Evolutionary conservation across 257 asterid genomes (phyloP), one percentile per base, ranked within the genome.

Genomic region (Salvia rosmarinus): DNA sequence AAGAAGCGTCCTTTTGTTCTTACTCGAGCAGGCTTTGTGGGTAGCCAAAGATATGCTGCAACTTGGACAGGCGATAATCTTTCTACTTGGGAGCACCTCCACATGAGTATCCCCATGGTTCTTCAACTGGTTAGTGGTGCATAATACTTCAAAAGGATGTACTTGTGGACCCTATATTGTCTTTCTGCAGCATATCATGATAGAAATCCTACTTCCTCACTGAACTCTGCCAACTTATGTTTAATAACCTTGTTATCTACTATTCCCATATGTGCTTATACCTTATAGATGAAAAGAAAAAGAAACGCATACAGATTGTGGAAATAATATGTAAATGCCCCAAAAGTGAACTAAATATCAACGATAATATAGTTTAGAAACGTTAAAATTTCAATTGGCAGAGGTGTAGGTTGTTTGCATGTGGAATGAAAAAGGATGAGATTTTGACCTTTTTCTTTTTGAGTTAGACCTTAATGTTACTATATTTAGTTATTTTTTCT

Each of bases 1-100:
- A 83, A 79, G 69, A 87, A 78, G 68, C 97, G 98, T 16, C 98
- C 97, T 0, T 93, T 93, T 79, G 98, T 90, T 76, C 96, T 93
- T 64, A 89, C 98, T 13, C 88, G 98, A 78, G 98, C 98, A 72
- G 98, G 97, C 66, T 93, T 89, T 74, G 85, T 90, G 30, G 98
- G 98, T 65, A 89, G 96, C 88, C 97, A 93, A 75, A 82, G 86
- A 82, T 89, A 87, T 79, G 97, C 98, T 77, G 97, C 97, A 37
- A 93, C 98, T 64, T 93, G 98, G 98, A 93, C 98, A 16, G 98
- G 98, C 70, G 98, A 93, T 75, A 93, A 93, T 82, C 82, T 90
- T 79, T 85, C 98, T 50, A 89, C 96, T 23, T 93, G 98, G 98
- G 97, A 87, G 87, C 98, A 90, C 82, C 85, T 90, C 66, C 97